phyloP scores from a whole-genome alignment of 805 yeast genomes.

The Clavispora fructus region DNA sequence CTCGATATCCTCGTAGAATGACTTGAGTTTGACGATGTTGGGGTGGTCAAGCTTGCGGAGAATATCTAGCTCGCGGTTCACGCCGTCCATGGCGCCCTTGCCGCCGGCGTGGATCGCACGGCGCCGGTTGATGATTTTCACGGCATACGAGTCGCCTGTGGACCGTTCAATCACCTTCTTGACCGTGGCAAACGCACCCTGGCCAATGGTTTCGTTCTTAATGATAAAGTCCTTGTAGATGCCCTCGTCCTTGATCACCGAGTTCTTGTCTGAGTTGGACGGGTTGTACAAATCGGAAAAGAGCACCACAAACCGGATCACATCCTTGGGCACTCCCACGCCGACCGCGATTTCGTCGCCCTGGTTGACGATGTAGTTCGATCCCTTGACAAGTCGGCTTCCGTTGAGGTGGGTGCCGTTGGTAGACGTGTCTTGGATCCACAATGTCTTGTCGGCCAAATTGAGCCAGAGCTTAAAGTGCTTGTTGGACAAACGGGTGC shows the following conservation, averaged over 20 bases:
- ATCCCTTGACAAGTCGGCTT: slow-evolving; percentile 63
- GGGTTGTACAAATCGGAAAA: slow-evolving; percentile 41
- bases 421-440: slow-evolving; percentile 76
- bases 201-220: slow-evolving; percentile 83
- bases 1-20: slow-evolving; percentile 78
- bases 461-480: slow-evolving; percentile 73
- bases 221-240: slow-evolving; percentile 69
- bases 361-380: slow-evolving; percentile 75
- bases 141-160: slow-evolving; percentile 85
- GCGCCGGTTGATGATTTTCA: slow-evolving; percentile 79
- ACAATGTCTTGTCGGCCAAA: slow-evolving; percentile 45
- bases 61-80: slow-evolving; percentile 79
- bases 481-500: slow-evolving; percentile 63
- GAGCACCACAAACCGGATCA: slow-evolving; percentile 46
- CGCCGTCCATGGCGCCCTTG: slow-evolving; percentile 56
- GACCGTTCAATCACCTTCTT: slow-evolving; percentile 82
- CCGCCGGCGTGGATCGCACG: slow-evolving; percentile 70
- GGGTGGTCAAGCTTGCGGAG: slow-evolving; percentile 76
- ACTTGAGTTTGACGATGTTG: slow-evolving; percentile 75
- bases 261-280: slow-evolving; percentile 16
- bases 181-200: slow-evolving; percentile 98
- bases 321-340: slow-evolving; percentile 72
- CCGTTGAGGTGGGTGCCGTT: slow-evolving; percentile 90
- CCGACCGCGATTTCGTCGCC: slow-evolving; percentile 95
- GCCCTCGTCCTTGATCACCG: slow-evolving; percentile 45